A percentile compares a stretch with the other conserved stretches of the same genome.
phyloP scores from a whole-genome alignment of 2,329 filamentous ascomycete genomes.

The Fusarium pseudograminearum region DNA sequence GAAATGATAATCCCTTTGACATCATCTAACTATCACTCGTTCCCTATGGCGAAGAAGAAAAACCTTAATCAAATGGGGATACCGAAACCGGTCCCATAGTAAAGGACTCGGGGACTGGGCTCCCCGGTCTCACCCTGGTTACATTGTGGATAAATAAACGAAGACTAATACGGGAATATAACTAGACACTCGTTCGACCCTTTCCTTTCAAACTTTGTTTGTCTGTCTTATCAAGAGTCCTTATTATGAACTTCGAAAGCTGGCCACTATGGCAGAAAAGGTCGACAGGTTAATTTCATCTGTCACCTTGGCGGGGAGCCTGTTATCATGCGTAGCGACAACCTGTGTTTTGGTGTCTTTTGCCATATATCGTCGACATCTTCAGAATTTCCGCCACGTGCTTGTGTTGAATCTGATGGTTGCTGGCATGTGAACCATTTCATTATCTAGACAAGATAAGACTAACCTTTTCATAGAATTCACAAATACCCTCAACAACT shows the following conservation, averaged over 20 bases:
- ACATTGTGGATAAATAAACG: constrained; percentile 7
- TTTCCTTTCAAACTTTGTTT: background rate
- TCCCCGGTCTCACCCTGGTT: constrained; percentile 20
- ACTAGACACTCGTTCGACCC: background rate
- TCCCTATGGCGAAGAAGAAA: background rate
- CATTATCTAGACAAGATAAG: background rate
- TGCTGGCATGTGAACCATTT: constrained; percentile 31
- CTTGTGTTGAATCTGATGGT: constrained; percentile 43
- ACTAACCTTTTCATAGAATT: constrained; percentile 28
- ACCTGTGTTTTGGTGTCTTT: constrained; percentile 40
- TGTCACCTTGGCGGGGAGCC: constrained; percentile 43
- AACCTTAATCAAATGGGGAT: background rate
- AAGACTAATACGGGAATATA: constrained; percentile 3
- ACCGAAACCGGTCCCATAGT: constrained; percentile 14
- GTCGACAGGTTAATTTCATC: constrained; percentile 38
- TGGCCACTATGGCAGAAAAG: constrained; percentile 27
- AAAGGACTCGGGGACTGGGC: constrained; percentile 7
- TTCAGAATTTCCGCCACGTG: constrained; percentile 42
- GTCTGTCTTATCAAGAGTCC: background rate
- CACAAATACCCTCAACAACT: constrained; percentile 43
- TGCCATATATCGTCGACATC: constrained; percentile 38
- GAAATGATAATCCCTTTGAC: background rate
- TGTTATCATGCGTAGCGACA: constrained; percentile 40
- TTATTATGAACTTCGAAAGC: constrained; percentile 8
- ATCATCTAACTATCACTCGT: background rate